phyloP scores from a whole-genome alignment of 129 eudicot species.

The Tanacetum coccineum region DNA sequence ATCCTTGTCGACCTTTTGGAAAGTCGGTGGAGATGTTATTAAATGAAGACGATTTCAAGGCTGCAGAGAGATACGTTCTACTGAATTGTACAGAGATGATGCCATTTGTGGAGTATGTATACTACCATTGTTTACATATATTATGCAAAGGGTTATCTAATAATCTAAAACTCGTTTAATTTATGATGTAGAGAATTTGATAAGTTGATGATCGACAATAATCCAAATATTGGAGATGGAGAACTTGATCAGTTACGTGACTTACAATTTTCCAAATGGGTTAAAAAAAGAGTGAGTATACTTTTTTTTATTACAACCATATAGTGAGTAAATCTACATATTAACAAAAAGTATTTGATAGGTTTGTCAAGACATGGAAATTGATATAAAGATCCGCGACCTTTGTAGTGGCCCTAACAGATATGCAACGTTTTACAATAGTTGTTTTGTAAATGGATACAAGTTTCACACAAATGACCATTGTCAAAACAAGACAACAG shows the following conservation, averaged over 20 bases:
- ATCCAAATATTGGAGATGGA: neutral
- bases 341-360: neutral
- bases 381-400: neutral
- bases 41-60: neutral
- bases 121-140: neutral
- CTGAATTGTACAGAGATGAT: neutral
- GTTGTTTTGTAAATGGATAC: neutral
- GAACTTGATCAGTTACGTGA: constrained; percentile 1
- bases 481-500: neutral
- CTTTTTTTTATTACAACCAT: neutral
- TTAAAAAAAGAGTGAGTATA: constrained; percentile 1
- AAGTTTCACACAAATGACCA: constrained; percentile 4
- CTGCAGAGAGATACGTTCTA: constrained; percentile 11
- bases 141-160: neutral
- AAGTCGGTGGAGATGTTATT: neutral
- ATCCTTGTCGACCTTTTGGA: constrained; percentile 2
- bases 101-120: constrained; percentile 14
- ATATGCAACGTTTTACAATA: neutral
- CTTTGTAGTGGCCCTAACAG: neutral
- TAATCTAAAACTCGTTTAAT: neutral
- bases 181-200: constrained; percentile 9
- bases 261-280: neutral
- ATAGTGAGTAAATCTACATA: neutral
- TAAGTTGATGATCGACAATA: neutral
- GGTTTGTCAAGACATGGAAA: neutral